These are phyloP conservation scores for Hanseniaspora meyeri DNA, from an alignment of 805 yeast species.

Conservation along the genomic window DNA sequence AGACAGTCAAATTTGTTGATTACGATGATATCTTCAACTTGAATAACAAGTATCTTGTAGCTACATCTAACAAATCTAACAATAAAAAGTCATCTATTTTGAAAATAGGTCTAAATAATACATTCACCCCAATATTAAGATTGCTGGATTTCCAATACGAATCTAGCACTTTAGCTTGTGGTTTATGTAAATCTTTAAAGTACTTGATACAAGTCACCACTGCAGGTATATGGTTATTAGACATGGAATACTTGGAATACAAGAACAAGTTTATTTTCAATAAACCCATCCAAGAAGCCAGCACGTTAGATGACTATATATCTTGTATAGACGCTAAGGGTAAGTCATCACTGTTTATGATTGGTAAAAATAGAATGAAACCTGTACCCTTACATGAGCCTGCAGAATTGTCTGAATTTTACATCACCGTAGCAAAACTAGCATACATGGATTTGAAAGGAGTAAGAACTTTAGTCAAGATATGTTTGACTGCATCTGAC, in stretches of 20 bases:
- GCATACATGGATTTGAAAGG: conserved; percentile 38
- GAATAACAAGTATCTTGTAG: conserved; percentile 47
- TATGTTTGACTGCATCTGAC: conserved; percentile 53
- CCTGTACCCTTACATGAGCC: conserved; percentile 27
- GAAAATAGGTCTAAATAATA: conserved; percentile 53
- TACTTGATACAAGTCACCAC: conserved; percentile 66
- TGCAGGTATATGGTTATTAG: conserved; percentile 49
- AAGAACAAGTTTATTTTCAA: conserved; percentile 41
- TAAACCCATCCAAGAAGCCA: conserved; percentile 36
- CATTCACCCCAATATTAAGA: conserved; percentile 47
- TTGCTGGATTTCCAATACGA: conserved; percentile 48
- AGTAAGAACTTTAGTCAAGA: conserved; percentile 27
- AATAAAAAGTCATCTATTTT: conserved; percentile 26
- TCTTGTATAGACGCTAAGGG: conserved; percentile 56
- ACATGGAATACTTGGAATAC: conserved; percentile 42
- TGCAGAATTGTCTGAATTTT: conserved; percentile 32
- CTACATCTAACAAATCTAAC: conserved; percentile 35
- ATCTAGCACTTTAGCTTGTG: conserved; percentile 54
- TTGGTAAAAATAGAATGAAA: conserved; percentile 29
- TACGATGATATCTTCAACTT: conserved; percentile 69
- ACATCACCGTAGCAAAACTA: conserved; percentile 58
- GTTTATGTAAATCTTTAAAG: conserved; percentile 42
- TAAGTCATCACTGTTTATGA: conserved; percentile 49
- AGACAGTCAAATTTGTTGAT: conserved; percentile 59
- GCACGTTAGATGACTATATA: conserved; percentile 49